These are phyloP conservation scores for Metschnikowia baotianmanensis DNA, from an alignment of 805 yeast genomes.

Conservation along the genomic window DNA sequence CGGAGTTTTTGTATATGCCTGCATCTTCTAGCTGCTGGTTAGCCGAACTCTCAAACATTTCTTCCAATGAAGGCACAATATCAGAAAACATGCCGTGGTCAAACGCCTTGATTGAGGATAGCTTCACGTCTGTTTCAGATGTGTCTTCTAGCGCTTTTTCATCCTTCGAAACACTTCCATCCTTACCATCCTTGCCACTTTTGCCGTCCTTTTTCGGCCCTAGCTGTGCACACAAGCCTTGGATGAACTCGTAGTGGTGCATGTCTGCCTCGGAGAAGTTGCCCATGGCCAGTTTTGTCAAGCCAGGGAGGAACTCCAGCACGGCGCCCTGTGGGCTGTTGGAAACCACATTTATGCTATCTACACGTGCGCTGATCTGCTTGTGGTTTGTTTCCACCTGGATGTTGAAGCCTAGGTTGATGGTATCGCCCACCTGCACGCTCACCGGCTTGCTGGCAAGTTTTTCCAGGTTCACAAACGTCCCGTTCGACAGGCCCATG, in stretches of 20 bases:
- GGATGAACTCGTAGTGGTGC: slow-evolving; percentile 36
- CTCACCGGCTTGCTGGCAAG: slow-evolving; percentile 61
- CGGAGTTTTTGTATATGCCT: slow-evolving; percentile 59
- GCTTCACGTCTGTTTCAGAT: background rate
- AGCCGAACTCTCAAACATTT: slow-evolving; percentile 34
- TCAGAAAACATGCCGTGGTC: slow-evolving; percentile 66
- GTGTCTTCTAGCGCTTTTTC: background rate
- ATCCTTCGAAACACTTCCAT: too few relatives aligned
- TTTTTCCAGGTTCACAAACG: slow-evolving; percentile 78
- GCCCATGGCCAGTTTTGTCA: slow-evolving; percentile 15
- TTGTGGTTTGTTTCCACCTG: slow-evolving; percentile 68
- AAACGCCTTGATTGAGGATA: slow-evolving; percentile 29
- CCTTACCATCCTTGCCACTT: too few relatives aligned
- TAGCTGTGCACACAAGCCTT: slow-evolving; percentile 24
- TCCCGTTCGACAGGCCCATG: slow-evolving; percentile 90
- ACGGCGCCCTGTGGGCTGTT: slow-evolving; percentile 21
- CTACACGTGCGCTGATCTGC: slow-evolving; percentile 81
- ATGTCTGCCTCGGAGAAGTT: slow-evolving; percentile 28
- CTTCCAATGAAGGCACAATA: slow-evolving; percentile 49
- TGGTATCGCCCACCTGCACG: slow-evolving; percentile 73
- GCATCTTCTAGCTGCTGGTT: slow-evolving; percentile 40
- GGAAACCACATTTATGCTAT: slow-evolving; percentile 61
- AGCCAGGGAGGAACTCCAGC: slow-evolving; percentile 13
- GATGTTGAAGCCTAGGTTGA: slow-evolving; percentile 93
- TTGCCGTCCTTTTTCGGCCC: slow-evolving; percentile 9